Percentiles rank a stretch among this genome's conserved stretches.
Conservation (phyloP, 2,329 filamentous ascomycete species). For the Rachicladosporium sp. region DNA sequence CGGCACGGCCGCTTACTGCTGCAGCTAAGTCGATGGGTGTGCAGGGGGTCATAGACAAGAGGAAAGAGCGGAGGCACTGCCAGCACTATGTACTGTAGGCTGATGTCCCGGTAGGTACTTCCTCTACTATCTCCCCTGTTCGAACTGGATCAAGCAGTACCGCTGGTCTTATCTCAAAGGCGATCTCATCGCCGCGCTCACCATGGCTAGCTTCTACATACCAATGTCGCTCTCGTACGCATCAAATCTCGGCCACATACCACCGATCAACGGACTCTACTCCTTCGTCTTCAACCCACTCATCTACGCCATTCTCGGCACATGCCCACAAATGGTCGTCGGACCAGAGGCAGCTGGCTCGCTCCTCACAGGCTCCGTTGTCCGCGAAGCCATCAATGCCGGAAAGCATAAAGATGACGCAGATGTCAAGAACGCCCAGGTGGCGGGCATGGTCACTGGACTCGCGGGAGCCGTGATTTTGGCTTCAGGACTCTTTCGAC, state of each 20-base stretch:
- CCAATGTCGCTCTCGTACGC: constrained; percentile 93
- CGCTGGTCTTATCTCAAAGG: constrained; percentile 68
- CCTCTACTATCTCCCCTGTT: constrained; percentile 81
- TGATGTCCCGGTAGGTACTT: constrained; percentile 51
- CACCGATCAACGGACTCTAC: constrained; percentile 88
- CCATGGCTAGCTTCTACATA: constrained; percentile 97
- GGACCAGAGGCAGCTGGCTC: constrained; percentile 92
- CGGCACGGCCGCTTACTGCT: background rate
- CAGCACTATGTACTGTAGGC: background rate
- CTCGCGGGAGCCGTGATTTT: constrained; percentile 81
- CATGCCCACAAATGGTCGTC: constrained; percentile 84
- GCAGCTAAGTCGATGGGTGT: constrained; percentile 7
- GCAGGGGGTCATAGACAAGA: background rate
- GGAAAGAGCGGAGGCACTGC: background rate
- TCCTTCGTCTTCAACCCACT: constrained; percentile 87
- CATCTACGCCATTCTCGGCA: constrained; percentile 81
- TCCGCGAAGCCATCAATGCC: constrained; percentile 62
- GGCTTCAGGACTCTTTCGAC: constrained; percentile 67
- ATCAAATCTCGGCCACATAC: constrained; percentile 81
- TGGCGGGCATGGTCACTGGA: constrained; percentile 79
- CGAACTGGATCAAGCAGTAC: constrained; percentile 87
- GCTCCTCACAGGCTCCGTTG: constrained; percentile 74
- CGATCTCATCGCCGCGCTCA: constrained; percentile 77
- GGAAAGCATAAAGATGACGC: constrained; percentile 54
- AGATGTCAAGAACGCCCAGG: constrained; percentile 60